Evolutionary conservation across 805 yeast genomes (phyloP).

Genomic region (Candida coquimbonensis): DNA sequence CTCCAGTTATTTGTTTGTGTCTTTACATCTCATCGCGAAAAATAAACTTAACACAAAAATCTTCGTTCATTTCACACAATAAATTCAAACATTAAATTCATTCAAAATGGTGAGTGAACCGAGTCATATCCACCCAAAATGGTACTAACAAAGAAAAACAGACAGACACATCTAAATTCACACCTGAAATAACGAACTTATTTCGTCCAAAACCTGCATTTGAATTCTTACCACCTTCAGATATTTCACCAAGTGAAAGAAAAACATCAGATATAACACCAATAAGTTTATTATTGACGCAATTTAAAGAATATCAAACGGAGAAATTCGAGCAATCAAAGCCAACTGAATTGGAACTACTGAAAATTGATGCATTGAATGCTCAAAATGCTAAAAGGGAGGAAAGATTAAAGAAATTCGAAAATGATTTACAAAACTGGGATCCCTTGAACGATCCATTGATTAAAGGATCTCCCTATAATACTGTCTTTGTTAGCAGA

Average conservation of each 20-base stretch:
- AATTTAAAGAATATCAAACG: constrained; percentile 24
- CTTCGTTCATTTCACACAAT: too few relatives aligned
- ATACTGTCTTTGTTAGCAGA: constrained; percentile 73
- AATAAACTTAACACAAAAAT: background rate
- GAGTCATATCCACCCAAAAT: background rate
- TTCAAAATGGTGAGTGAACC: background rate
- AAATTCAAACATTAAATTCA: too few relatives aligned
- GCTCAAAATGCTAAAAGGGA: constrained; percentile 20
- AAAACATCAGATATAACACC: constrained; percentile 16
- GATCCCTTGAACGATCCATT: constrained; percentile 52
- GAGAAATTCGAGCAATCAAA: constrained; percentile 11
- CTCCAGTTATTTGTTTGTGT: background rate
- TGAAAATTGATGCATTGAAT: constrained; percentile 23
- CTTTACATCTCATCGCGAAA: background rate
- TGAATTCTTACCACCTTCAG: constrained; percentile 14
- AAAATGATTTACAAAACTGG: constrained; percentile 36
- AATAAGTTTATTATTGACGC: constrained; percentile 13
- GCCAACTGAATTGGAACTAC: constrained; percentile 23
- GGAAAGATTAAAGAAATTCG: constrained; percentile 24
- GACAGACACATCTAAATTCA: constrained; percentile 29
- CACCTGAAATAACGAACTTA: constrained; percentile 33
- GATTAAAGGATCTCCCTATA: constrained; percentile 63
- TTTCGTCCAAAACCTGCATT: constrained; percentile 28
- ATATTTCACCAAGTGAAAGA: constrained; percentile 12
- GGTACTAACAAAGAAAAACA: background rate